Base-by-base conservation (phyloP, 106 monocot genomes). In the Allium fistulosum region DNA sequence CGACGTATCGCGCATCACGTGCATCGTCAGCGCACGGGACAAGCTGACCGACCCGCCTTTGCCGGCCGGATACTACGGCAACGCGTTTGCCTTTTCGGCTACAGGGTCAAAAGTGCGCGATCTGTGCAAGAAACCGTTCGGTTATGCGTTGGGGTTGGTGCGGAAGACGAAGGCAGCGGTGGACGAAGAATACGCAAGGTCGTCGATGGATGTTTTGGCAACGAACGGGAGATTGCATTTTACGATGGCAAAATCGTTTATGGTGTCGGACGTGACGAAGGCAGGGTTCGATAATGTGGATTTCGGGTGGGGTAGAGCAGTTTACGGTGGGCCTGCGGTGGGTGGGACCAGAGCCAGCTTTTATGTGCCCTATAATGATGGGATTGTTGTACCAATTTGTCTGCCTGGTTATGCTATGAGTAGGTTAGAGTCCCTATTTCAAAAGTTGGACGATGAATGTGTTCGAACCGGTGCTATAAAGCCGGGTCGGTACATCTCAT, bases 51-150 rank as follows among this genome's bases (percentile, higher is more conserved):
- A 61, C 22, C 48, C 59, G 2, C 47, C 14, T 15, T 37, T 87
- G 10, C 86, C 90, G 1, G 17, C 18, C 0, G 90, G 90, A 5
- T 90, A 76, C 86, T 90, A 86, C 51, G 90, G 90, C 6, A 90
- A 90, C 58, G 83, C 80, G 6, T 74, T 90, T 53, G 78, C 80
- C 11, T 81, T 78, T 61, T 78, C 83, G 13, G 76, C 65, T 17
- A 85, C 83, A 10, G 59, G 79, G 11, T 62, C 83, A 2, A 61
- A 66, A 7, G 90, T 83, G 10, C 62, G 75, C 11, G 66, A 69
- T 52, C 80, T 90, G 5, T 66, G 62, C 70, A 8, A 28, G 27
- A 74, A 62, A 8, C 87, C 86, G 16, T 22, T 90, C 15, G 71
- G 59, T 11, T 79, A 86, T 71, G 90, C 83, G 17, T 9, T 90